Evolutionary conservation across 2,329 filamentous ascomycete genomes (phyloP).

Genomic region (Talaromyces sp.): DNA sequence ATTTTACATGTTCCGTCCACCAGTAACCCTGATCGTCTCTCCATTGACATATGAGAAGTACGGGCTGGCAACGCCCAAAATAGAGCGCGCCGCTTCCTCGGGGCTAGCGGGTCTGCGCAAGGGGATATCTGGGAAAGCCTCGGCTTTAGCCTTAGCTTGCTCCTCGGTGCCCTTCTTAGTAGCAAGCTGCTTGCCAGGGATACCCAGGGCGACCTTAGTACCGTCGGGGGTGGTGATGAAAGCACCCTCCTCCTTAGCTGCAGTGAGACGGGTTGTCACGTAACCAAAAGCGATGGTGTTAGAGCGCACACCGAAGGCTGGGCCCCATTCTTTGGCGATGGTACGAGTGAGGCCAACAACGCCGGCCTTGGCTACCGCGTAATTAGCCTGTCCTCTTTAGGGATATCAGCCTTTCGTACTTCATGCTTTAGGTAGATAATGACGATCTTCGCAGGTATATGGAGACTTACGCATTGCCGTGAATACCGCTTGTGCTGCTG

Average conservation of each 20-base stretch:
- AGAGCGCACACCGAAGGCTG: constrained; percentile 75
- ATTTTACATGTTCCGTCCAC: constrained; percentile 65
- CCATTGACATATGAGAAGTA: constrained; percentile 83
- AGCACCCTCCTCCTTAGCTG: constrained; percentile 80
- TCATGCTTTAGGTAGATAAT: neutral
- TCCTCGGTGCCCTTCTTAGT: constrained; percentile 25
- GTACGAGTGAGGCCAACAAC: constrained; percentile 83
- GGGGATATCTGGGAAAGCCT: constrained; percentile 69
- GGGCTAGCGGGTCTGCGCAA: constrained; percentile 75
- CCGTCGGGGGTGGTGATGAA: constrained; percentile 77
- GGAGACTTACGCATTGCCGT: constrained; percentile 69
- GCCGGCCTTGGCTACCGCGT: constrained; percentile 81
- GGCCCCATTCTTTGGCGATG: constrained; percentile 91
- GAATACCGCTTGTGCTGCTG: constrained; percentile 75
- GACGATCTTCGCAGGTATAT: neutral
- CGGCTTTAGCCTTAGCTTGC: constrained; percentile 28
- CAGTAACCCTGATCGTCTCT: constrained; percentile 85
- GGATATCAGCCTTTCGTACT: neutral
- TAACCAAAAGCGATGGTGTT: constrained; percentile 86
- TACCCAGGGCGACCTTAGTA: constrained; percentile 73
- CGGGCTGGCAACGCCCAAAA: constrained; percentile 79
- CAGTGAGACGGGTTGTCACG: constrained; percentile 78
- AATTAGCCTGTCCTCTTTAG: constrained; percentile 76
- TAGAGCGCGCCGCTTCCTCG: constrained; percentile 75
- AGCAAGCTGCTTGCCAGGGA: constrained; percentile 62